Base-by-base conservation (phyloP, 805 yeast species). In the Candida tallmaniae region DNA sequence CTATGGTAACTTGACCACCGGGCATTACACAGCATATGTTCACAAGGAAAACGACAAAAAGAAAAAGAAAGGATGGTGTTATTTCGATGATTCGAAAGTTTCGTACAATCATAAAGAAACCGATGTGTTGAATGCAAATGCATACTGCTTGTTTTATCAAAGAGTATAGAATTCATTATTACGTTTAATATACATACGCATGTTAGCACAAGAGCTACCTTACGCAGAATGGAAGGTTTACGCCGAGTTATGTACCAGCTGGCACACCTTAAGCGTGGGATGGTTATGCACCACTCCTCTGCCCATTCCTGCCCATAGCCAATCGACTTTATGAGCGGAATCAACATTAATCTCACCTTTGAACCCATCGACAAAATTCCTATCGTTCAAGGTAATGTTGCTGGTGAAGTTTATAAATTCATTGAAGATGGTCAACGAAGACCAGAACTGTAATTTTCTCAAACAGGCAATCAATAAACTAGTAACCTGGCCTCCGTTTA, bases 401-500 rank as follows among this genome's bases (percentile, higher is more conserved):
- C 85, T 79, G 6, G 89, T 75, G 54, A 76, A 89, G 36, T 79
- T 76, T 27, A 83, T 71, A 49, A 83, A 89, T 59, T 90, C 98
- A 43, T 81, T 85, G 47, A 84, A 77, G 10, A 90, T 88, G 0
- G 96, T 80, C 3, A 87, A 85, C 5, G 84, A 74, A 7, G 93
- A 80, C 98, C 98, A 93, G 46, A 82, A 77, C 17, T 86, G 83
- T 13, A 84, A 60, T 46, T 84, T 84, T 23, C 98, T 61, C 24
- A 88, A 60, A 53, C 97, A 88, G 4, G 96, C 97, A 16, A 90
- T 73, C 1, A 86, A 77, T 29, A 93, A 63, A 16, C 90, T 76
- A 0, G 95, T 85, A 2, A 85, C 82, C 44, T 86, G 88, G 7
- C 95, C 88, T 0, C 97, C 97, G 51, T 87, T 89, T 17, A 80